Evolutionary conservation across 208 protist species (phyloP), one percentile per base, ranked within the genome.

Genomic region (Acanthamoeba lenticulata): DNA sequence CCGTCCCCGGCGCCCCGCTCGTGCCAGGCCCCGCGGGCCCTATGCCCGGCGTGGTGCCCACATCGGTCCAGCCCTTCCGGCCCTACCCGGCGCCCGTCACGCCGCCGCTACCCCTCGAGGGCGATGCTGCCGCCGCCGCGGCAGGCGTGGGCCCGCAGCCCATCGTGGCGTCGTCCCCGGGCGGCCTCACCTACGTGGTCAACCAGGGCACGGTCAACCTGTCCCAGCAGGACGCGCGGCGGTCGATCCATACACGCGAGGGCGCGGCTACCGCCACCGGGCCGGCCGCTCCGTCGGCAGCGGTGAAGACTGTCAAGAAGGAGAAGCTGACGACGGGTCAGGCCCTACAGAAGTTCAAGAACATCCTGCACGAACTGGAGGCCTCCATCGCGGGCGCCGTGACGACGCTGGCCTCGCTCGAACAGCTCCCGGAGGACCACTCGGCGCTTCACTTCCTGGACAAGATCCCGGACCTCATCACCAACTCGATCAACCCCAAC

Each of bases 381-480:
- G 32, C 38, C 44, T 85, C 74, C n/a, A 85, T 85, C 21, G 24
- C 42, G 2, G 44, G 44, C 44, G 38, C 74, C 2, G 44, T 55
- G 42, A 57, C 74, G 24, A 74, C 86, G 3, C 27, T 74, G 11
- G 36, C 36, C 6, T 92, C 55, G 2, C 45, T 92, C 55, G 86
- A 92, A 17, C 86, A 92, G 57, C 86, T 92, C 6, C 86, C 92
- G 13, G 85, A 94, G 49, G 92, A 94, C 17, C 92, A 88, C 44
- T 34, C 55, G 47, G 85, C 69, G 45, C 40, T 89, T 9, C 44
- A 47, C 79, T 94, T 97, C 44, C 92, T 98, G 52, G 86, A 96
- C 81, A 90, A 93, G 36, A 96, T 98, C 44, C 95, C 97, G 42
- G 95, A 94, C 67, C 94, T 98, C 85, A 97, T 99, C 96, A 98